Evolutionary conservation across 768 basidiomycete genomes (phyloP).

Genomic region (Boletellus emodensis): DNA sequence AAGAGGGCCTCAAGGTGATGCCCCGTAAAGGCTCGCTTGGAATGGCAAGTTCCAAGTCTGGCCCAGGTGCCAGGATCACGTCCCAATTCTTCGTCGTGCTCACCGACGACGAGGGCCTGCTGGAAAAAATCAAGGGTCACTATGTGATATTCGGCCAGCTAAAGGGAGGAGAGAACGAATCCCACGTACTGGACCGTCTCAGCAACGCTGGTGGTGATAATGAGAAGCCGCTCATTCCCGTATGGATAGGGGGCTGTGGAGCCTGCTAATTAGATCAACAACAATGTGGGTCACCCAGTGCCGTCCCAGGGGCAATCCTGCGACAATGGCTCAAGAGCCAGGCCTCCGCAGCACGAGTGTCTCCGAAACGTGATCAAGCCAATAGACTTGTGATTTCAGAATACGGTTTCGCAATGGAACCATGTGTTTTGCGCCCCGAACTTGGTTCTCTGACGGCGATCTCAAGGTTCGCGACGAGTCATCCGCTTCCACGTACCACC

Average conservation of each 20-base stretch:
- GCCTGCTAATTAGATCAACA: constrained; percentile 6
- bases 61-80: constrained; percentile 43
- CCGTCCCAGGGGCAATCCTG: background rate
- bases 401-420: background rate
- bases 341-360: background rate
- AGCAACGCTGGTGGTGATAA: constrained; percentile 32
- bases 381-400: background rate
- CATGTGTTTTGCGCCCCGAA: background rate
- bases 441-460: background rate
- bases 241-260: constrained; percentile 45
- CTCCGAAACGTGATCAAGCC: background rate
- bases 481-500: background rate
- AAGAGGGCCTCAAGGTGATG: constrained; percentile 43
- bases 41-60: constrained; percentile 46
- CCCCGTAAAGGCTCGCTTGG: constrained; percentile 43
- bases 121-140: constrained; percentile 47
- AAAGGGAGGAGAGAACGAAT: constrained; percentile 29
- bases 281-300: constrained; percentile 1
- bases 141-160: constrained; percentile 45
- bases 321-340: background rate
- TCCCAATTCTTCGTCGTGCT: constrained; percentile 51
- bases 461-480: background rate
- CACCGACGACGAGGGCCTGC: constrained; percentile 36
- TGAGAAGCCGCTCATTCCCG: constrained; percentile 33
- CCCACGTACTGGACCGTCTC: constrained; percentile 33